A percentile compares a stretch with the other conserved stretches of the same genome.
phyloP scores from a whole-genome alignment of 2,329 filamentous ascomycete species.

The Knoxdaviesia capensis region DNA sequence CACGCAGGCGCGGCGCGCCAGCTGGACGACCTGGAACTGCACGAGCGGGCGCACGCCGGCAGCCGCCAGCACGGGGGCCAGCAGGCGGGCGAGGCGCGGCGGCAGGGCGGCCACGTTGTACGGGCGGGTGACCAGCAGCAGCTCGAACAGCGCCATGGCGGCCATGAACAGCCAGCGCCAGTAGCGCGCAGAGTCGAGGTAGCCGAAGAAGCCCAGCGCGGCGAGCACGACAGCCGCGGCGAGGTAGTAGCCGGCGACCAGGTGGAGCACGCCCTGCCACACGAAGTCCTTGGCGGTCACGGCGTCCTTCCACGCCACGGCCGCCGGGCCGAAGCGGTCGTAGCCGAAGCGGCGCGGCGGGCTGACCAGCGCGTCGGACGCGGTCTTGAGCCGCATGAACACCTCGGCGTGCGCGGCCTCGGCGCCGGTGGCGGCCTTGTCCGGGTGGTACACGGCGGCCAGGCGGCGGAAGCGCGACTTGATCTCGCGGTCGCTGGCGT shows the following conservation, averaged over 20 bases:
- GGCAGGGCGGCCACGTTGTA: constrained; percentile 16
- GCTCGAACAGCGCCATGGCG: constrained; percentile 33
- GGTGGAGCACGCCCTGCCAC: constrained; percentile 37
- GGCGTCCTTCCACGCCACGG: constrained; percentile 45
- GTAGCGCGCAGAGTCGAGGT: constrained; percentile 45
- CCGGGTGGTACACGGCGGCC: constrained; percentile 55
- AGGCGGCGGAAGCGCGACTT: constrained; percentile 72
- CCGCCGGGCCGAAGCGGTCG: constrained; percentile 64
- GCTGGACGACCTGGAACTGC: constrained; percentile 64
- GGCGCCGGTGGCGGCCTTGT: constrained; percentile 41
- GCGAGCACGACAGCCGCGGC: constrained; percentile 37
- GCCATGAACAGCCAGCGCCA: constrained; percentile 42
- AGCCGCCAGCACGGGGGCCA: constrained; percentile 23
- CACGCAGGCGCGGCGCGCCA: constrained; percentile 57
- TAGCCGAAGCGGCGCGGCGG: constrained; percentile 67
- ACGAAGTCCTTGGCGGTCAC: constrained; percentile 55
- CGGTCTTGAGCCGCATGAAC: constrained; percentile 70
- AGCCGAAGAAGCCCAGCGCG: constrained; percentile 41
- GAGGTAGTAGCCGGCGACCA: constrained; percentile 39
- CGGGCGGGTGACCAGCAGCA: constrained; percentile 34
- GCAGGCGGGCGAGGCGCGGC: constrained; percentile 16
- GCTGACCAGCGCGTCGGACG: constrained; percentile 65
- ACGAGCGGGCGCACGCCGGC: constrained; percentile 41
- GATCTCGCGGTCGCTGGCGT: constrained; percentile 54
- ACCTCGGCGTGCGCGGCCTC: constrained; percentile 16